These are phyloP conservation scores for Cryptococcus maquisensis DNA, from an alignment of 1,284 basidiomycete species.

Conservation along the genomic window DNA sequence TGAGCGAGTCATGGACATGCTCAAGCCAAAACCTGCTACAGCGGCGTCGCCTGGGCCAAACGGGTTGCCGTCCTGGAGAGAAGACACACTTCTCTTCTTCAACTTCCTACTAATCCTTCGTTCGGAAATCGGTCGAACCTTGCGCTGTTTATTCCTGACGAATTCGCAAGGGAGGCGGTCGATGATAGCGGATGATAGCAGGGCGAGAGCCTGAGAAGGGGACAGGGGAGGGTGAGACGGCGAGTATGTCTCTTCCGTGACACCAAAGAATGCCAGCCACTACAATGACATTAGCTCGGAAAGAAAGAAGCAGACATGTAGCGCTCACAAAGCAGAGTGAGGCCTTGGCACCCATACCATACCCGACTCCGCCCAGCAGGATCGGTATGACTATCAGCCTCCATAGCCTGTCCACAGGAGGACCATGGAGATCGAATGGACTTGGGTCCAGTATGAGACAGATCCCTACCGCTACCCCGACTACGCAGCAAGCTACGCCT, in stretches of 20 bases:
- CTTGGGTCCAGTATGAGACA: neutral
- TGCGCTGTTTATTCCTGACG: too few relatives aligned
- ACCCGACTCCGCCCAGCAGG: neutral
- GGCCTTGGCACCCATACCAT: neutral
- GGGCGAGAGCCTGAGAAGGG: neutral
- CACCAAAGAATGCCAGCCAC: neutral
- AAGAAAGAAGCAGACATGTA: neutral
- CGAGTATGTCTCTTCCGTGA: neutral
- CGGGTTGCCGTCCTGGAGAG: too few relatives aligned
- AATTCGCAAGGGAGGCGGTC: neutral
- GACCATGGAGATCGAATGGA: neutral
- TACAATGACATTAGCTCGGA: neutral
- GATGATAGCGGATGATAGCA: neutral
- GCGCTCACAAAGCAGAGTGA: neutral
- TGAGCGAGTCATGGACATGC: neutral
- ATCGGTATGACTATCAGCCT: neutral
- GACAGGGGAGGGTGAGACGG: neutral
- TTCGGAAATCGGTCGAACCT: too few relatives aligned
- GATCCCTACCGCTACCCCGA: neutral
- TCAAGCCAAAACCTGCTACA: neutral
- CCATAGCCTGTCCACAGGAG: neutral
- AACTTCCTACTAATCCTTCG: too few relatives aligned
- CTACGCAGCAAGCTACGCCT: neutral
- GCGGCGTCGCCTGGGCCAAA: too few relatives aligned
- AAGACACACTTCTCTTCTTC: too few relatives aligned